A percentile compares a stretch with the other conserved stretches of the same genome.
These are phyloP conservation scores for Penicillium cinerascens DNA, from an alignment of 495 filamentous ascomycete species.

Conservation along the genomic window DNA sequence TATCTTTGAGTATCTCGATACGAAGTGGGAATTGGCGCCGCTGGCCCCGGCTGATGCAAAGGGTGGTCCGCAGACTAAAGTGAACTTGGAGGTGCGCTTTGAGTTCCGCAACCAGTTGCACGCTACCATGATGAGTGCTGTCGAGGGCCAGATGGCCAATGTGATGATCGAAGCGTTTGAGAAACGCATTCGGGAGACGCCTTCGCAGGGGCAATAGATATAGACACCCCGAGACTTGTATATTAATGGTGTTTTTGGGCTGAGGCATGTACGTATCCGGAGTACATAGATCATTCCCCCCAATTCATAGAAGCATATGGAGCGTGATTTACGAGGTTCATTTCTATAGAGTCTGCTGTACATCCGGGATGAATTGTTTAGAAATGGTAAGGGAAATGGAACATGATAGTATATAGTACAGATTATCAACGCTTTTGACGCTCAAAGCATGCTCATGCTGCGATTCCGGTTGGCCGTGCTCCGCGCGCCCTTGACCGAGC, in stretches of 20 bases:
- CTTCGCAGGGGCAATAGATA: constrained; percentile 23
- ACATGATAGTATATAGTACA: constrained; percentile 35
- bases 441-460: constrained; percentile 32
- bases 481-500: constrained; percentile 20
- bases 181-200: constrained; percentile 62
- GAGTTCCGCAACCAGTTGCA: constrained; percentile 83
- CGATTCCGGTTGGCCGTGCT: constrained; percentile 20
- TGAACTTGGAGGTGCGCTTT: constrained; percentile 71
- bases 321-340: constrained; percentile 4
- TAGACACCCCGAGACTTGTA: constrained; percentile 4
- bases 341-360: constrained; percentile 22
- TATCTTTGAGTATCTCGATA: constrained; percentile 72
- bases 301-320: not conserved
- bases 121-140: constrained; percentile 68
- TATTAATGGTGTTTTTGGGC: constrained; percentile 1
- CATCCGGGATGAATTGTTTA: constrained; percentile 7
- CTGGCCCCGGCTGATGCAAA: constrained; percentile 31
- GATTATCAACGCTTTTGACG: constrained; percentile 24
- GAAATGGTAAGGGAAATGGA: constrained; percentile 10
- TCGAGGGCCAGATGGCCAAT: constrained; percentile 78
- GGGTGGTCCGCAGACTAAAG: constrained; percentile 55
- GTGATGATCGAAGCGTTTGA: constrained; percentile 95
- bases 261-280: not conserved
- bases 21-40: constrained; percentile 67
- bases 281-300: not conserved